Conservation (phyloP, 345 rosid genomes). For the Rhizophora apiculata region DNA sequence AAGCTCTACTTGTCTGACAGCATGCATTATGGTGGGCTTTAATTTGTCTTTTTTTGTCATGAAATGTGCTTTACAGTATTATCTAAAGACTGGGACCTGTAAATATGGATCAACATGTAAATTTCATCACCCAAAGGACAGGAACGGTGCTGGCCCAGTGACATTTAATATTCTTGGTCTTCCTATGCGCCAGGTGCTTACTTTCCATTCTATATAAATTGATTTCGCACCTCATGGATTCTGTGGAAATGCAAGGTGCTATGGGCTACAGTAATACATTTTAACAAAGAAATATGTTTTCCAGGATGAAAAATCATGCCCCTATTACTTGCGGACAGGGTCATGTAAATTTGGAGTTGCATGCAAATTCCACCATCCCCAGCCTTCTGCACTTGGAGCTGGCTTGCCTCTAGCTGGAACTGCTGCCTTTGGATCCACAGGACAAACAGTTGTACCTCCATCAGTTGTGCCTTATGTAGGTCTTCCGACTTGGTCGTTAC, state of each 20-base stretch:
- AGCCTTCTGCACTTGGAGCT: conserved; percentile 46
- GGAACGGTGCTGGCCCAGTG: conserved; percentile 84
- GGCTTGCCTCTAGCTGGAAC: conserved; percentile 36
- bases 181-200: conserved; percentile 73
- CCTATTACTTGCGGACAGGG: conserved; percentile 73
- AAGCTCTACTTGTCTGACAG: background rate
- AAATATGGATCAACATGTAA: conserved; percentile 79
- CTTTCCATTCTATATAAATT: background rate
- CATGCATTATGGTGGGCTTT: background rate
- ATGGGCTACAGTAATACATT: background rate
- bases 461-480: conserved; percentile 54
- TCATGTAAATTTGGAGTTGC: conserved; percentile 72
- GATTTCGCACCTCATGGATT: background rate
- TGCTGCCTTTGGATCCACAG: conserved; percentile 36
- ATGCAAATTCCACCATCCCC: conserved; percentile 87
- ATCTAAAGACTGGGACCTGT: conserved; percentile 81
- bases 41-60: background rate
- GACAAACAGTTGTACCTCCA: conserved; percentile 43
- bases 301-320: conserved; percentile 78
- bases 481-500: conserved; percentile 50
- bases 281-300: conserved; percentile 4
- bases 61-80: conserved; percentile 48
- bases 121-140: conserved; percentile 84
- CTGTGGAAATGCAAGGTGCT: background rate
- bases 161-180: conserved; percentile 61